These are phyloP conservation scores for Gentiana macrophylla DNA, from an alignment of 257 asterid species.

Conservation along the genomic window DNA sequence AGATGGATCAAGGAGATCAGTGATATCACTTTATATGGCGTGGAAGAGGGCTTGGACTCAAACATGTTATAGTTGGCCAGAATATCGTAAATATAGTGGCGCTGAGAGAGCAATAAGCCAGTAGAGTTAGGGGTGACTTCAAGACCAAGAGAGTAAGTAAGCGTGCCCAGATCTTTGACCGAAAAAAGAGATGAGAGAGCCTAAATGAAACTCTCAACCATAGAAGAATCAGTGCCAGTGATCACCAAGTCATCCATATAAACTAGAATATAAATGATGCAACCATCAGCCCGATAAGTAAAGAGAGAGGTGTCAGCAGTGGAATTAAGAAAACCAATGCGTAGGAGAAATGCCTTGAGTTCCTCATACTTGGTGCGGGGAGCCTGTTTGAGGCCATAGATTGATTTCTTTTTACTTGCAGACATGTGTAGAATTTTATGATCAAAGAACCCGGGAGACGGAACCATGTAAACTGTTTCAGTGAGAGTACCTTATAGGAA, in stretches of 20 bases:
- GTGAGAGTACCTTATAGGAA: no score
- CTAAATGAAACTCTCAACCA: background rate
- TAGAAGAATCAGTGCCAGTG: background rate
- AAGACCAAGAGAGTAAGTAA: background rate
- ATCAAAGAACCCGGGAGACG: background rate
- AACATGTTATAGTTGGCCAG: background rate
- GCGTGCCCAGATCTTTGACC: background rate
- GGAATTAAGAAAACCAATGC: background rate
- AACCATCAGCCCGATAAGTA: background rate
- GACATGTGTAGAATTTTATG: background rate
- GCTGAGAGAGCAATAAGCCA: background rate
- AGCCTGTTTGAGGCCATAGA: background rate
- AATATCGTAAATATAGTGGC: background rate
- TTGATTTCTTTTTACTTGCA: no score
- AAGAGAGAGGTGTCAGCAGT: background rate
- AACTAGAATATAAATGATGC: background rate
- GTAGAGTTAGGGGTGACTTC: background rate
- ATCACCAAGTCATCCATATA: background rate
- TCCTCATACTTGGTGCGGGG: background rate
- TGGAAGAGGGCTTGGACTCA: background rate
- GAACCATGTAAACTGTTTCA: no score
- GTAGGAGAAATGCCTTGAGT: background rate
- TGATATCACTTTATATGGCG: background rate
- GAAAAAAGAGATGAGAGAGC: background rate
- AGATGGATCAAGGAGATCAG: background rate